These are phyloP conservation scores for Geosmithia morbida DNA, from an alignment of 2,329 filamentous ascomycete species.

Conservation along the genomic window DNA sequence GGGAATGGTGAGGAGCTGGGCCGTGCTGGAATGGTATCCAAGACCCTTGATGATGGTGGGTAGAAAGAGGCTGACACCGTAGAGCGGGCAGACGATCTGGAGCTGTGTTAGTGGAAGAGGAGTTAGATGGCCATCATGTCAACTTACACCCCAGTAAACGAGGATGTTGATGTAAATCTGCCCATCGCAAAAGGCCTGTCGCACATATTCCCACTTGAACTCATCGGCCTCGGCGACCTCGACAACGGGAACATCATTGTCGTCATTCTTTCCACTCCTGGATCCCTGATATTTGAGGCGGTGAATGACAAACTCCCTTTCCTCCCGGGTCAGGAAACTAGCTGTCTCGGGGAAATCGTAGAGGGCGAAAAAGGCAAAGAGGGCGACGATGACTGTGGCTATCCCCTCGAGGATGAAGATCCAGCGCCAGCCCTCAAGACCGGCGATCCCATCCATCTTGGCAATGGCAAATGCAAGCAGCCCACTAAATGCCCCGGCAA, in stretches of 20 bases:
- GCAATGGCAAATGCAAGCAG: constrained; percentile 56
- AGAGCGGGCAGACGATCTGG: constrained; percentile 36
- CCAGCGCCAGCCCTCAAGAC: constrained; percentile 46
- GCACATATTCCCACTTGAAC: constrained; percentile 63
- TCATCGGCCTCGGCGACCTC: constrained; percentile 52
- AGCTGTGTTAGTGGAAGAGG: constrained; percentile 1
- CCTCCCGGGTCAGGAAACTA: constrained; percentile 54
- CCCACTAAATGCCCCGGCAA: constrained; percentile 66
- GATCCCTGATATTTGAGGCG: constrained; percentile 51
- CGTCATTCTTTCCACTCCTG: constrained; percentile 9
- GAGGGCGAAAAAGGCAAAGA: constrained; percentile 54
- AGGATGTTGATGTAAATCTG: constrained; percentile 54
- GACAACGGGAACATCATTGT: constrained; percentile 3
- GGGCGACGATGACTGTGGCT: constrained; percentile 51
- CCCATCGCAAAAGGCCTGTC: constrained; percentile 62
- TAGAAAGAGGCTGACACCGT: constrained; percentile 43
- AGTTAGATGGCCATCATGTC: neutral
- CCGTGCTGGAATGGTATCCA: constrained; percentile 39
- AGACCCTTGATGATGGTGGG: constrained; percentile 49
- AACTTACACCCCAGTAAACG: constrained; percentile 48
- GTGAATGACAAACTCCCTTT: constrained; percentile 55
- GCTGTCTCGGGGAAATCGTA: constrained; percentile 74
- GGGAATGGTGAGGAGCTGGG: constrained; percentile 51
- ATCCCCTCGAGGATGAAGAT: constrained; percentile 60
- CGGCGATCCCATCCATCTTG: constrained; percentile 52